Conservation (phyloP, 805 yeast species). For the Barnettozyma populi region DNA sequence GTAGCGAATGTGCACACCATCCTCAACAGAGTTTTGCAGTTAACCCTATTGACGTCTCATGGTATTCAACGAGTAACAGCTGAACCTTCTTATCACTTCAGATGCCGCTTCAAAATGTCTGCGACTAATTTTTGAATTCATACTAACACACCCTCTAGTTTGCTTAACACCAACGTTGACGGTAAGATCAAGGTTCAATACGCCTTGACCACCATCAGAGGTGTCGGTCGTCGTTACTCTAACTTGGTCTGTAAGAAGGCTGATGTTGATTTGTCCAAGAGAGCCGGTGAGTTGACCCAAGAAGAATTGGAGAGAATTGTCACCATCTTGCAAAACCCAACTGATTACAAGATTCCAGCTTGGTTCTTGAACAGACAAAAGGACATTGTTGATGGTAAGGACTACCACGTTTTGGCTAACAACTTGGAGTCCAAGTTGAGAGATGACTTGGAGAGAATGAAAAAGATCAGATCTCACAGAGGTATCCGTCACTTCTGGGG, state of each 20-base stretch:
- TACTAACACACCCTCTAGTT: slow-evolving; percentile 54
- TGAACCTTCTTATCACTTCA: neutral
- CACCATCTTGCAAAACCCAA: slow-evolving; percentile 99
- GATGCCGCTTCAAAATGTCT: neutral
- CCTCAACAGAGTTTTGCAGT: neutral
- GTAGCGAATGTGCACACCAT: no score
- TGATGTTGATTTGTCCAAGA: slow-evolving; percentile 95
- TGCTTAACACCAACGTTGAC: slow-evolving; percentile 99
- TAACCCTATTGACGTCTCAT: no score
- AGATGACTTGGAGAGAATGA: slow-evolving; percentile 99
- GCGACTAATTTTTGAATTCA: neutral
- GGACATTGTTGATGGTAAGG: slow-evolving; percentile 98
- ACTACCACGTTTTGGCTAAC: slow-evolving; percentile 98
- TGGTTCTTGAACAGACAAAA: slow-evolving; percentile 99
- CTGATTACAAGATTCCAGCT: slow-evolving; percentile 98
- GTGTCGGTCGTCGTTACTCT: slow-evolving; percentile 99
- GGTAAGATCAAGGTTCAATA: slow-evolving; percentile 99
- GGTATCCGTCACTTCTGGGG: slow-evolving; percentile 99
- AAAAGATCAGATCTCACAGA: slow-evolving; percentile 99
- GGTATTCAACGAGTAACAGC: neutral
- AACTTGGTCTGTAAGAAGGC: slow-evolving; percentile 99
- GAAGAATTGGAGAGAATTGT: slow-evolving; percentile 99
- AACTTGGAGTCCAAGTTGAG: slow-evolving; percentile 98
- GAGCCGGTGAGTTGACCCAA: slow-evolving; percentile 99
- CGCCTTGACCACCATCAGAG: slow-evolving; percentile 99